Evolutionary conservation across 2,329 filamentous ascomycete genomes (phyloP), one percentile per base, ranked within the genome.

Genomic region (Aspergillus cejpii): DNA sequence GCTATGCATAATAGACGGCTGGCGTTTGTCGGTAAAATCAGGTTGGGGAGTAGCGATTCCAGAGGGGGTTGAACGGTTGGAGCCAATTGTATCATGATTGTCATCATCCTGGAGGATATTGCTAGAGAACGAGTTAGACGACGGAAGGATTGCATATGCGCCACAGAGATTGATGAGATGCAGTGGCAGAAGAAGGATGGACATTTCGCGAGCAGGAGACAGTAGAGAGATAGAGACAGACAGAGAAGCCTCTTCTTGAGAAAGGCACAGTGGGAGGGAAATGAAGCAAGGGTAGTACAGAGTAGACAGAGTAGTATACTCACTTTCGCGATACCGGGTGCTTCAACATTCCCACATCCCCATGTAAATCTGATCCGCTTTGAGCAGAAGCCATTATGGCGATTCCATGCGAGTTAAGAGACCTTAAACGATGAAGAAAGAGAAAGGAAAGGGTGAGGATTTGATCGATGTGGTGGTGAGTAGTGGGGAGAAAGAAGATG

Each of bases 41-140:
- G 92, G 92, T 63, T 90, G 86, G 57, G 92, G 92, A 52, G 92
- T 98, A 56, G 88, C 86, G 67, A 94, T 81, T 62, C 90, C 89
- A 58, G 90, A 94, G 62, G 89, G 85, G 60, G 89, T 92, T 43
- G 87, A 90, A 59, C 87, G 85, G 67, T 74, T 78, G 45, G 85
- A 86, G 64, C 87, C 87, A 44, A 72, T 70, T 37, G 70, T 65
- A 49, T 72, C 69, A 41, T 65, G 65, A 41, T 43, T 58, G 33
- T 71, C 68, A 50, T 72, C 70, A 46, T 69, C 69, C 45, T 68
- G 60, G 43, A 47, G 51, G 55, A 48, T 59, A 57, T 59, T 54
- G 45, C 49, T 62, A 44, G 24, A 37, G 21, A 45, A 33, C 6
- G 26, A 37, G 53, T 68, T 57, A 68, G 64, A 52, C n/a, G 44